A percentile compares a stretch with the other conserved stretches of the same genome.
These are phyloP conservation scores for Thraustochytrium striatum DNA, from an alignment of 352 stramenopile species.

Conservation along the genomic window DNA sequence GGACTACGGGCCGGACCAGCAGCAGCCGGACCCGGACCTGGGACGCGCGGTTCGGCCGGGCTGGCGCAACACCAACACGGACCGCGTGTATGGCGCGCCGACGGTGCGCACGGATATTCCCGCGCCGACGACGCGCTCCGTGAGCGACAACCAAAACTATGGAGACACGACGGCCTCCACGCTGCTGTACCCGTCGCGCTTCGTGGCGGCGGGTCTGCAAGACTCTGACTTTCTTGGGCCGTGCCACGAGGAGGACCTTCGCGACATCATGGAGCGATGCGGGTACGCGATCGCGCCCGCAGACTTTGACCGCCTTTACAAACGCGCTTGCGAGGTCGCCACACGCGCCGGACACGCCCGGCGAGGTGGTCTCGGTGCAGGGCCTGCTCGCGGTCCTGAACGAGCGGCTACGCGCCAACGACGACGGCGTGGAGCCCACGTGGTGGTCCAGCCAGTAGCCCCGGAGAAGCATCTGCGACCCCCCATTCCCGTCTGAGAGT, in stretches of 20 bases:
- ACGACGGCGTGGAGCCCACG: constrained; percentile 9
- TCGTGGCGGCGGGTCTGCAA: constrained; percentile 68
- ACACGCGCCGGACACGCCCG: neutral
- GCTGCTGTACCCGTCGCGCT: constrained; percentile 75
- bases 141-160: constrained; percentile 84
- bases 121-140: constrained; percentile 63
- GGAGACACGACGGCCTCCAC: constrained; percentile 70
- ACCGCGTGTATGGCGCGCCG: constrained; percentile 70
- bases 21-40: constrained; percentile 73
- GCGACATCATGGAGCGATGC: constrained; percentile 67
- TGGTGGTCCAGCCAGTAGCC: constrained; percentile 15
- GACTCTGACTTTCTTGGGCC: constrained; percentile 75
- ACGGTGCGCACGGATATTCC: constrained; percentile 77
- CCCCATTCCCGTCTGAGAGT: no score
- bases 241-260: constrained; percentile 63
- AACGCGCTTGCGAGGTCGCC: constrained; percentile 53
- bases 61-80: constrained; percentile 70
- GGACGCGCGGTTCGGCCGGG: constrained; percentile 72
- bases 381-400: constrained; percentile 2
- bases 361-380: constrained; percentile 19
- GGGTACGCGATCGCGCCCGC: constrained; percentile 63
- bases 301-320: constrained; percentile 69
- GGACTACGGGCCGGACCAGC: constrained; percentile 69
- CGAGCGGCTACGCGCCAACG: neutral
- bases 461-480: no score